Evolutionary conservation across 2,329 filamentous ascomycete genomes (phyloP), one percentile per base, ranked within the genome.

Genomic region (Diplodia seriata): DNA sequence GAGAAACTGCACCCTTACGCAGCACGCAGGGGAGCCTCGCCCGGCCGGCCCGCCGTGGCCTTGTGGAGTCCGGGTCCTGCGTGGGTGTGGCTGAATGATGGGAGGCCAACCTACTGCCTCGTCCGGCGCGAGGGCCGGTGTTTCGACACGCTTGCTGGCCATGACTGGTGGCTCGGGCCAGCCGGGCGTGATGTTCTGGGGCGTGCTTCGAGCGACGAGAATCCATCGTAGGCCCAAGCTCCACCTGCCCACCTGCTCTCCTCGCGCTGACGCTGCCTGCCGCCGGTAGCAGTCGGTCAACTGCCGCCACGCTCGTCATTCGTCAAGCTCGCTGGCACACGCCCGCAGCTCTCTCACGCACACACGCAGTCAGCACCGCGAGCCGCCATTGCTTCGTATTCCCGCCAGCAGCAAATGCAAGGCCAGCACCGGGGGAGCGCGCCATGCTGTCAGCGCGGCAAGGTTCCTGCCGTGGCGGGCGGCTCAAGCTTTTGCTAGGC

Each of bases 401-500:
- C 50, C 50, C 12, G 59, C 29, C 59, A 40, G 40, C 57, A 15
- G 40, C 57, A 29, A 29, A 14, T 50, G 38, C 51, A 43, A 15
- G n/a, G 29, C 50, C 50, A 9, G 18, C 36, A 7, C 36, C 63
- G 23, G 38, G 51, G 20, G 53, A 31, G 40, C 53, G 12, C 40
- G 29, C 26, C 50, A 36, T 49, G 50, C 64, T 15, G 40, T 23
- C 23, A 36, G 54, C 54, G 40, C 31, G 53, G 29, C 29, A 18
- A 20, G 43, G 59, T 63, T 51, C 31, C 47, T 51, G 29, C 31
- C 47, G 47, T 51, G 59, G 59, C 54, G 20, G 20, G 43, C 29
- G 54, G 64, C 53, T 51, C 54, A 51, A 67, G 64, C 64, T 67
- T 49, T 26, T 50, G 54, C 54, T 67, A 51, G 31, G 53, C 64